Percentiles rank a stretch among this genome's conserved stretches.
phyloP scores from a whole-genome alignment of 495 filamentous ascomycete genomes.

The Achaetomiella virescens region DNA sequence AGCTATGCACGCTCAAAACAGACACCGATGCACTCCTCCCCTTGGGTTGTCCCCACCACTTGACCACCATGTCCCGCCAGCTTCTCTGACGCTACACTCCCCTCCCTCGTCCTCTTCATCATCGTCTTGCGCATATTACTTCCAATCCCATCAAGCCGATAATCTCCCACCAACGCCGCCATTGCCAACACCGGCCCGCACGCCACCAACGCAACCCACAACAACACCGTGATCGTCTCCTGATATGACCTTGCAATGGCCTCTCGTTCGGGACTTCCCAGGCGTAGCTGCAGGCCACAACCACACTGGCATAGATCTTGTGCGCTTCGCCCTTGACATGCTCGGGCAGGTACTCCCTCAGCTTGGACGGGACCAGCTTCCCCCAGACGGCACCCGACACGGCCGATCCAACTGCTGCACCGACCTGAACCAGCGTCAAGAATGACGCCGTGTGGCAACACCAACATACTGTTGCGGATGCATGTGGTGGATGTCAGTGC shows the following conservation, averaged over 20 bases:
- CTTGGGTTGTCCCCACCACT: background rate
- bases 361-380: constrained; percentile 43
- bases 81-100: background rate
- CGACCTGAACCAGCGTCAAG: constrained; percentile 51
- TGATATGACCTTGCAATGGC: constrained; percentile 52
- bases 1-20: background rate
- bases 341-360: constrained; percentile 50
- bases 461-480: constrained; percentile 48
- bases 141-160: constrained; percentile 42
- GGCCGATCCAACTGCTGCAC: constrained; percentile 54
- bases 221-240: constrained; percentile 44
- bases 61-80: background rate
- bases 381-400: constrained; percentile 62
- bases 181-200: constrained; percentile 39
- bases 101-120: background rate
- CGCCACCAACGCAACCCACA: constrained; percentile 43
- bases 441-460: constrained; percentile 53
- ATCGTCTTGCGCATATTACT: background rate
- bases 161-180: constrained; percentile 41
- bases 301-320: constrained; percentile 49
- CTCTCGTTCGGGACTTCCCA: constrained; percentile 38
- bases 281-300: constrained; percentile 45
- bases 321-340: constrained; percentile 33
- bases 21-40: background rate
- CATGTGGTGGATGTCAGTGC: background rate